These are phyloP conservation scores for Crithidia acanthocephali DNA, from an alignment of 208 protist species.

Conservation along the genomic window DNA sequence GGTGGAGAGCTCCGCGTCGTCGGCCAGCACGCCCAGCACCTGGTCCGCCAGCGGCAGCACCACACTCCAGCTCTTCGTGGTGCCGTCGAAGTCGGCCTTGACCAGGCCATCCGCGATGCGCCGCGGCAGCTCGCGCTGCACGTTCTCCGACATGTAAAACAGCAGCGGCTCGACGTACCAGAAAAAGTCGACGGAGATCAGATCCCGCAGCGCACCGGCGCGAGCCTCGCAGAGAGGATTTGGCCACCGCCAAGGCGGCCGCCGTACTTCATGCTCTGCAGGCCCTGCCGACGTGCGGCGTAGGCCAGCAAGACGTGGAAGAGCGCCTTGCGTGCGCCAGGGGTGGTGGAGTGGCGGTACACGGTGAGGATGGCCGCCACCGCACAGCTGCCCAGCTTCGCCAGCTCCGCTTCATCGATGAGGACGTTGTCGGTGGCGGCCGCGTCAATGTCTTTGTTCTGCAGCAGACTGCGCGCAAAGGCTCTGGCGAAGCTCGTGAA, in stretches of 20 bases:
- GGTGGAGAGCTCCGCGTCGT: conserved; percentile 59
- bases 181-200: conserved; percentile 75
- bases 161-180: conserved; percentile 81
- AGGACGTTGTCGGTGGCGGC: conserved; percentile 31
- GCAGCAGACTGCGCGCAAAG: conserved; percentile 66
- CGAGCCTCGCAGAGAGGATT: conserved; percentile 22
- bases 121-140: conserved; percentile 54
- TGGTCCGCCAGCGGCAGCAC: conserved; percentile 63
- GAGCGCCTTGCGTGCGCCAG: conserved; percentile 58
- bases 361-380: conserved; percentile 53
- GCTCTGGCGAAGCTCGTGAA: conserved; percentile 67
- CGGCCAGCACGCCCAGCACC: conserved; percentile 58
- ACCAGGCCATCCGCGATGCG: conserved; percentile 73
- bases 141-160: conserved; percentile 72
- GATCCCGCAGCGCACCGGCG: conserved; percentile 35
- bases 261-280: conserved; percentile 22
- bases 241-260: conserved; percentile 8
- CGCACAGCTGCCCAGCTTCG: conserved; percentile 54
- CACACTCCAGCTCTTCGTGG: conserved; percentile 55
- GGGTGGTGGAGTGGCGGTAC: conserved; percentile 67
- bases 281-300: conserved; percentile 34
- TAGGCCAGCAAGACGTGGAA: conserved; percentile 84
- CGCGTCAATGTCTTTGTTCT: conserved; percentile 37
- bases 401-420: conserved; percentile 43
- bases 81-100: conserved; percentile 55